A percentile compares a stretch with the other conserved stretches of the same genome.
Conservation (phyloP, 78 protist species). For the Dictyostelium citrinum region DNA sequence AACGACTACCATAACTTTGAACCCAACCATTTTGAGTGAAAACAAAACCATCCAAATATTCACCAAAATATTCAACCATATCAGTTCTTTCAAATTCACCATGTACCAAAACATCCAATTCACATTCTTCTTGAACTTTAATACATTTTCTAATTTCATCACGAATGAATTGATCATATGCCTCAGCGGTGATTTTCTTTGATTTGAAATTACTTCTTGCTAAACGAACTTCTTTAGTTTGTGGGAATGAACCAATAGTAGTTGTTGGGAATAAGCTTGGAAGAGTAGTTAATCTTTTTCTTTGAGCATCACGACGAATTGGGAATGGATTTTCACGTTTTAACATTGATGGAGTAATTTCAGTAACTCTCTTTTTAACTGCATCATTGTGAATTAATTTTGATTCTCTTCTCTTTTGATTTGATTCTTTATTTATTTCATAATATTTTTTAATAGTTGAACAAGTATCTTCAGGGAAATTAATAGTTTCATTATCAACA, state of each 20-base stretch:
- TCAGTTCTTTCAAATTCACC: slow-evolving; percentile 89
- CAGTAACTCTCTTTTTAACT: slow-evolving; percentile 15
- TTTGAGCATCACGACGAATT: slow-evolving; percentile 51
- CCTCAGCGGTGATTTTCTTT: slow-evolving; percentile 52
- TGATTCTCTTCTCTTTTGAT: background rate
- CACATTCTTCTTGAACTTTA: slow-evolving; percentile 82
- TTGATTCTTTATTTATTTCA: slow-evolving; percentile 1
- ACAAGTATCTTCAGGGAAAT: background rate
- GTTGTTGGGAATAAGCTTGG: slow-evolving; percentile 89
- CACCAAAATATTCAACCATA: slow-evolving; percentile 91
- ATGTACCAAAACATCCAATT: slow-evolving; percentile 86
- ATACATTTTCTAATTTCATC: slow-evolving; percentile 61
- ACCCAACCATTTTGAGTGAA: slow-evolving; percentile 90
- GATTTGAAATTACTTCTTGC: slow-evolving; percentile 43
- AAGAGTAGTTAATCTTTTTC: slow-evolving; percentile 12
- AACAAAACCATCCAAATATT: slow-evolving; percentile 77
- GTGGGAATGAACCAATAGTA: slow-evolving; percentile 92
- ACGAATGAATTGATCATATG: slow-evolving; percentile 68
- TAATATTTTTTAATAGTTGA: background rate
- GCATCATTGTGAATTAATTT: slow-evolving; percentile 16
- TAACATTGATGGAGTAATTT: slow-evolving; percentile 76
- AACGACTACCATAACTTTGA: slow-evolving; percentile 86
- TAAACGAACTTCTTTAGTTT: slow-evolving; percentile 81
- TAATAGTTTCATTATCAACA: background rate
- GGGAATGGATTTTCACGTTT: slow-evolving; percentile 29